phyloP scores from a whole-genome alignment of 352 stramenopile genomes.

The Elongisporangium prolatum region DNA sequence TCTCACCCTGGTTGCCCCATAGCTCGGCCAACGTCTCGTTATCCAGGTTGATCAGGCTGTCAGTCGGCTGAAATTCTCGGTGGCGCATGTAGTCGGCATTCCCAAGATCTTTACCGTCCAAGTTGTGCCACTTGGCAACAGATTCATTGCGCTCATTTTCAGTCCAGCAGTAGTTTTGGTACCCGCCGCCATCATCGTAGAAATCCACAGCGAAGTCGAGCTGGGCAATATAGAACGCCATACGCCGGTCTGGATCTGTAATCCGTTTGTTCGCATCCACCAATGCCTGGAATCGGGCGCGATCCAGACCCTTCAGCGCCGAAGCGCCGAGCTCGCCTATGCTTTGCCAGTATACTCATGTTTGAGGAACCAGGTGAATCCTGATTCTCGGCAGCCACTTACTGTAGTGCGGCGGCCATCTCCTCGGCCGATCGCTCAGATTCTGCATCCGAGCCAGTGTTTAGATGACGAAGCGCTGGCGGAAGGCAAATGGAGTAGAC shows the following conservation, averaged over 20 bases:
- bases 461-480: conserved; percentile 10
- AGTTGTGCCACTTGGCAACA: conserved; percentile 9
- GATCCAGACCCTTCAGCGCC: conserved; percentile 13
- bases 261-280: conserved; percentile 9
- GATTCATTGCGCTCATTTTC: conserved; percentile 8
- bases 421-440: conserved; percentile 1
- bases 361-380: conserved; percentile 12
- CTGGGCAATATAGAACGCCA: conserved; percentile 11
- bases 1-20: conserved; percentile 12
- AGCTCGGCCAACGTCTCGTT: conserved; percentile 9
- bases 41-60: conserved; percentile 11
- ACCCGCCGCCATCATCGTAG: conserved; percentile 6
- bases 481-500: conserved; percentile 21
- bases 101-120: too few relatives aligned
- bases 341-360: conserved; percentile 15
- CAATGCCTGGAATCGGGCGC: conserved; percentile 6
- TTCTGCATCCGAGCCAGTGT: conserved; percentile 5
- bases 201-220: conserved; percentile 9
- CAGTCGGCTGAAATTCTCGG: too few relatives aligned
- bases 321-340: conserved; percentile 7
- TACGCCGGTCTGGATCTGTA: conserved; percentile 2
- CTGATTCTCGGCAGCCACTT: too few relatives aligned
- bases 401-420: conserved; percentile 4
- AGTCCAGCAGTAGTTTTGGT: conserved; percentile 6
- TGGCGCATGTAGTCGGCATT: too few relatives aligned